Evolutionary conservation across 2,329 filamentous ascomycete species (phyloP), one percentile per base, ranked within the genome.

Genomic region (Cyphellophora attinorum): DNA sequence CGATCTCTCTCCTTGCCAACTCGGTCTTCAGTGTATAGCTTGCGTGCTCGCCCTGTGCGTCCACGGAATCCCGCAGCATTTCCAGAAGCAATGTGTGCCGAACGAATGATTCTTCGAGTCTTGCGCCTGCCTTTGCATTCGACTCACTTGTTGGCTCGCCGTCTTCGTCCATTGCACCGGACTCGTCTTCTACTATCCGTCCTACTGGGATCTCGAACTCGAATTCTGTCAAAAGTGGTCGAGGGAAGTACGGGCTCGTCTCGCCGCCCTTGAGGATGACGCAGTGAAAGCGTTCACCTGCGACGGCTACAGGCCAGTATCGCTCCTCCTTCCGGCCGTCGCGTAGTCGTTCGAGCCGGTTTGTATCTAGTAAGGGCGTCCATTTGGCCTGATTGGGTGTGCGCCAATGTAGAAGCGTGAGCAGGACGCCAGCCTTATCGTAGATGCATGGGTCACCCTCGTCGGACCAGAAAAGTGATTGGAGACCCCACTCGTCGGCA

Each of bases 191-290:
- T 2, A 62, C 57, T 4, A 64, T 57, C 2, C 74, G 74, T 3
- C 75, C 74, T 19, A 95, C 65, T 1, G 93, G 91, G 12, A 98
- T 74, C 28, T 80, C 76, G 56, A 98, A 93, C 31, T 86, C 84
- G 53, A 98, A 98, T 56, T 98, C 91, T 27, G 81, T 88, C 21
- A 98, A 78, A 23, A 95, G 66, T 2, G 85, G 88, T 6, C 83
- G 79, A 8, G 85, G 91, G 62, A 89, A 96, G 64, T 91, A 95
- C 1, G 89, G 88, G 53, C 95, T 85, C 53, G 81, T 75, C 54
- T 98, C 91, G 21, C 82, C 83, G 43, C 91, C 91, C 62, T 98
- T 98, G 53, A 98, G 78, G 50, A 98, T 96, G 61, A 98, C 95
- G 64, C 93, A 98, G 68, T 96, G 89, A 60, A 98, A 98, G 52